Evolutionary conservation across 129 eudicot genomes (phyloP).

Genomic region (Artemisia tridentata): DNA sequence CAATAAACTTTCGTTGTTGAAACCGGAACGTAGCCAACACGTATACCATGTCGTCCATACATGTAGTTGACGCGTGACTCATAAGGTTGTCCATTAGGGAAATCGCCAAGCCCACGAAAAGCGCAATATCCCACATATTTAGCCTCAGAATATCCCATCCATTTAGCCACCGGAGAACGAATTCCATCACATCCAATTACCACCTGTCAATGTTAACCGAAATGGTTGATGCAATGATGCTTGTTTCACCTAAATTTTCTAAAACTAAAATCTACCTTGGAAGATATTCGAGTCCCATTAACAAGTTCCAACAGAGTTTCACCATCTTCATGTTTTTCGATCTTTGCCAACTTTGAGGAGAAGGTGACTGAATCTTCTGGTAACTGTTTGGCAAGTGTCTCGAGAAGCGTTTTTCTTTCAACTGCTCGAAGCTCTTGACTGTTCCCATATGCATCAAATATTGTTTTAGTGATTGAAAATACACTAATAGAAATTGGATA

Average conservation of each 20-base stretch:
- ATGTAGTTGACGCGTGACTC: constrained; percentile 64
- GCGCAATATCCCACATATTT: constrained; percentile 80
- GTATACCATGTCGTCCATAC: constrained; percentile 74
- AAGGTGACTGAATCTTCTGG: constrained; percentile 52
- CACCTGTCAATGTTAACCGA: constrained; percentile 44
- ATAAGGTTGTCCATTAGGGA: constrained; percentile 74
- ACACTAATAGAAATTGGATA: constrained; percentile 8
- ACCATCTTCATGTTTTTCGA: constrained; percentile 39
- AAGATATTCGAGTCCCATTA: constrained; percentile 55
- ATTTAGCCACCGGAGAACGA: constrained; percentile 75
- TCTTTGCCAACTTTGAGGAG: constrained; percentile 65
- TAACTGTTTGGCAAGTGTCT: constrained; percentile 71
- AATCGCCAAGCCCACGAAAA: constrained; percentile 82
- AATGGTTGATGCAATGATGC: not conserved
- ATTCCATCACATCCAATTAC: constrained; percentile 93
- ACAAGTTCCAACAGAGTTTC: constrained; percentile 55
- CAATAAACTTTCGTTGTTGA: constrained; percentile 88
- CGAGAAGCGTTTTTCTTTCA: constrained; percentile 72
- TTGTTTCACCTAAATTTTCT: constrained; percentile 4
- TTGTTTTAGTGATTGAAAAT: constrained; percentile 5
- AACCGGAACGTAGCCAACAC: constrained; percentile 84
- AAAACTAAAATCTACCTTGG: constrained; percentile 56
- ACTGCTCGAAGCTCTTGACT: constrained; percentile 98
- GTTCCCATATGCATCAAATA: constrained; percentile 21
- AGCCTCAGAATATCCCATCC: constrained; percentile 93